Evolutionary conservation across 2,329 filamentous ascomycete species (phyloP).

Genomic region (Purpureocillium lavendulum): DNA sequence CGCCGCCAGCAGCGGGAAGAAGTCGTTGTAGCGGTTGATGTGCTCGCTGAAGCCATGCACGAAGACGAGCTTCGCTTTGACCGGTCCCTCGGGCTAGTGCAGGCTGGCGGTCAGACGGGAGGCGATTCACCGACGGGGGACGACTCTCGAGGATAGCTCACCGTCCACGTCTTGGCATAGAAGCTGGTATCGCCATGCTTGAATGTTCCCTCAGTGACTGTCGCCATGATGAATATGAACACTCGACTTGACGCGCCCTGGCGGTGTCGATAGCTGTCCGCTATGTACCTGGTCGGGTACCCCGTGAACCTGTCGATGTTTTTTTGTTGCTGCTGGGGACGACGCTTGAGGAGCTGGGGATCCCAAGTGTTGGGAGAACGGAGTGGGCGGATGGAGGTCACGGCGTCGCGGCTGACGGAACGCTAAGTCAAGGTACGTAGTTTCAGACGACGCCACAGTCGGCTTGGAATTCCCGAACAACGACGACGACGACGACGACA

Average conservation of each 20-base stretch:
- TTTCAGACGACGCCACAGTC: too few relatives aligned
- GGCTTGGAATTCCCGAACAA: too few relatives aligned
- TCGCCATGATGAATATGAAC: slow-evolving; percentile 20
- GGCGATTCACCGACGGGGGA: background rate
- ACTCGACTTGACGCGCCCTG: background rate
- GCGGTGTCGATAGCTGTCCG: too few relatives aligned
- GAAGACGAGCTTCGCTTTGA: slow-evolving; percentile 68
- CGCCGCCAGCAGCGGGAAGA: slow-evolving; percentile 63
- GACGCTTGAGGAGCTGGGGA: too few relatives aligned
- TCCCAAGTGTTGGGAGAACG: too few relatives aligned
- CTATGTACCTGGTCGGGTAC: too few relatives aligned
- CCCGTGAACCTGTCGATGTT: too few relatives aligned
- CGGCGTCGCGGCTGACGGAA: too few relatives aligned
- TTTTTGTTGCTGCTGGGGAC: too few relatives aligned
- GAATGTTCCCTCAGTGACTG: slow-evolving; percentile 42
- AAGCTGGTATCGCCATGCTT: slow-evolving; percentile 34
- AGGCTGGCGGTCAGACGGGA: background rate
- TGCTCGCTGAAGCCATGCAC: slow-evolving; percentile 90
- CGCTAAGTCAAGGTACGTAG: too few relatives aligned
- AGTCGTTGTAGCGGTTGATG: slow-evolving; percentile 63
- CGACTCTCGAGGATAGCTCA: slow-evolving; percentile 24
- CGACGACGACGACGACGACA: too few relatives aligned
- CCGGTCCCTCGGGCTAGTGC: slow-evolving; percentile 41
- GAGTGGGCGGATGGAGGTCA: too few relatives aligned
- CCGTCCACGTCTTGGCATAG: slow-evolving; percentile 51